A percentile compares a stretch with the other conserved stretches of the same genome.
Conservation (phyloP, 768 basidiomycete species). For the Terana coerulea region DNA sequence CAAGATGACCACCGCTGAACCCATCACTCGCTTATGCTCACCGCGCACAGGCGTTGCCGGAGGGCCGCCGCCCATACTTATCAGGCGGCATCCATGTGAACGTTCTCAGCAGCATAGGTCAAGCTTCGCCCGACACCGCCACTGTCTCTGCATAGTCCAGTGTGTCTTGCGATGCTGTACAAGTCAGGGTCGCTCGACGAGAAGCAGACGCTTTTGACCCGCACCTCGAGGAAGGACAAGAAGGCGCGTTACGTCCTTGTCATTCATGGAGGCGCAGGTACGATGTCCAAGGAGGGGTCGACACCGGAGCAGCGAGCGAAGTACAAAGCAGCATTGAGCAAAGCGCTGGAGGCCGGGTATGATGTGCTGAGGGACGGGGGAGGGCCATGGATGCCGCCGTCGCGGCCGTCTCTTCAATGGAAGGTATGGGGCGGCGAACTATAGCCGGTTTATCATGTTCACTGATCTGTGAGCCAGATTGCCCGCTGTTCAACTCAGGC, state of each 20-base stretch:
- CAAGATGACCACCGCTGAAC: too few species aligned
- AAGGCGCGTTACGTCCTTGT: conserved; percentile 42
- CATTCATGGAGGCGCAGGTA: conserved; percentile 80
- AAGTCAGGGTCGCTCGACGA: conserved; percentile 12
- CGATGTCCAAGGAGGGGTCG: conserved; percentile 52
- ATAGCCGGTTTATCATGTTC: neutral
- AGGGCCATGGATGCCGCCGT: conserved; percentile 79
- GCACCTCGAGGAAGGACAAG: neutral
- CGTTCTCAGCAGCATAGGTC: neutral
- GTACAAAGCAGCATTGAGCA: conserved; percentile 53
- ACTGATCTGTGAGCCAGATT: conserved; percentile 43
- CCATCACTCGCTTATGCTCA: too few species aligned
- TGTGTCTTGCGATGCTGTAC: too few species aligned
- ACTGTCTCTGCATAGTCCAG: too few species aligned
- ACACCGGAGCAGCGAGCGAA: conserved; percentile 56
- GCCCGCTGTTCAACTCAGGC: conserved; percentile 73
- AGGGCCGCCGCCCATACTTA: too few species aligned
- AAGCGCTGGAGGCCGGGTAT: conserved; percentile 60
- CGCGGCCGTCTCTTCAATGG: conserved; percentile 68
- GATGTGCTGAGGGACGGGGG: conserved; percentile 61
- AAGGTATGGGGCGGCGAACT: conserved; percentile 43
- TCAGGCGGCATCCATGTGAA: neutral
- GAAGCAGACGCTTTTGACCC: conserved; percentile 16
- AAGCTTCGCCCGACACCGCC: neutral
- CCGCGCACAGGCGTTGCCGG: too few species aligned